Base-by-base conservation (phyloP, 192 early-diverging fungal genomes). In the Linderina pennispora region DNA sequence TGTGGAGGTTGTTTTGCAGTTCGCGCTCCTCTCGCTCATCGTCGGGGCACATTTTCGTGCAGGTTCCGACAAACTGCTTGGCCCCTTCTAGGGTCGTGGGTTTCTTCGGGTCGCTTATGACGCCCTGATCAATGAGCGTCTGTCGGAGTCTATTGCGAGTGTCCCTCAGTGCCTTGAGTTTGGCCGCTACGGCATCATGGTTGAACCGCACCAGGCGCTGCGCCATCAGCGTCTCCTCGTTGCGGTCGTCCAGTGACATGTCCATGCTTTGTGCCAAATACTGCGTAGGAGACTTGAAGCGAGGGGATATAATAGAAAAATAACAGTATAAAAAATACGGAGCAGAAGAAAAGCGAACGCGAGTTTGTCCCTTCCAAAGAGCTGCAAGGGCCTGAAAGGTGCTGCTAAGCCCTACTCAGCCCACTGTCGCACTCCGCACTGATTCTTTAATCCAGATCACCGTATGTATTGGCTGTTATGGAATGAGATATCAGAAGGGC, bases 1-100 rank as follows among this genome's bases (percentile, higher is more conserved):
- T 51, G 41, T 83, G 80, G 24, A 94, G 47, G 32, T 64, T 77
- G 44, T 88, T 82, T 36, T 87, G 84, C 36, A 79, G 77, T 40
- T 90, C 86, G 21, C 93, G 76, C 45, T 94, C 90, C 37, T 87
- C 74, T 13, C 87, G 75, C 65, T 97, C 93, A 53, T 81, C 92
- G 50, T 82, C 81, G 0, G 93, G 88, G 62, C 91, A 92, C 90
- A 94, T 97, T 20, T 85, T 80, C 51, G 61, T 50, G 42, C 93
- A 97, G 1, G 88, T 87, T 9, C 88, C 91, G 14, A 81, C 61
- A 40, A 97, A 38, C 25, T 55, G 49, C 4, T 23, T n/a, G 1
- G 90, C 90, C 21, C 89, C 81, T 23, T 78, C 64, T 24, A 91
- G 61, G 3, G 63, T 41, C 26, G 62, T 69, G 3, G 68, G 69